Percentiles rank a stretch among this genome's conserved stretches.
These are phyloP conservation scores for Clonostachys chloroleuca DNA, from an alignment of 2,329 filamentous ascomycete genomes.

Conservation along the genomic window DNA sequence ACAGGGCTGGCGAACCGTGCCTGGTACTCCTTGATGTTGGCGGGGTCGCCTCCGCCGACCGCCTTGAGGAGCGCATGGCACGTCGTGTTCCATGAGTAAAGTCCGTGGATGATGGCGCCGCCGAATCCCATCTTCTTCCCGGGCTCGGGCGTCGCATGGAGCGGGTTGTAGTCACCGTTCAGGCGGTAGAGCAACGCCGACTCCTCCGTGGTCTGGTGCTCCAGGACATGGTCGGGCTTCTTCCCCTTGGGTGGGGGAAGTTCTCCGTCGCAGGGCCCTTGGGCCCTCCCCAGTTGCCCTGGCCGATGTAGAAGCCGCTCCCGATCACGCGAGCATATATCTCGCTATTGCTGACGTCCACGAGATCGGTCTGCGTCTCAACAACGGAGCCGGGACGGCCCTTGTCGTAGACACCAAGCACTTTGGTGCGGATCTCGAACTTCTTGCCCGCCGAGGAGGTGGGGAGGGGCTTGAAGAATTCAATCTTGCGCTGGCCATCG, in stretches of 20 bases:
- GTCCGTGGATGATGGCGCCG: constrained; percentile 82
- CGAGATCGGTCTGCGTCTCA: constrained; percentile 73
- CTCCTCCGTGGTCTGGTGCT: constrained; percentile 66
- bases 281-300: constrained; percentile 81
- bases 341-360: constrained; percentile 65
- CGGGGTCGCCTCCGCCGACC: constrained; percentile 72
- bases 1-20: constrained; percentile 84
- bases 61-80: constrained; percentile 68
- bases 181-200: constrained; percentile 76
- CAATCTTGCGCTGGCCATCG: constrained; percentile 78
- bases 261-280: constrained; percentile 79
- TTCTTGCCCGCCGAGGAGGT: constrained; percentile 63
- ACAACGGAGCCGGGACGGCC: constrained; percentile 78
- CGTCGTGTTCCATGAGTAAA: constrained; percentile 82
- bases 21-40: constrained; percentile 83
- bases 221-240: constrained; percentile 68
- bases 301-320: constrained; percentile 75
- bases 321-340: constrained; percentile 67
- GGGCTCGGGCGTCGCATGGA: constrained; percentile 82
- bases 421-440: constrained; percentile 74
- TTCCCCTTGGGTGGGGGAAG: constrained; percentile 70
- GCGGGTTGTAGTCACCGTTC: constrained; percentile 92
- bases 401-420: constrained; percentile 87
- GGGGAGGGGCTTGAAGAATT: constrained; percentile 73
- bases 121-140: constrained; percentile 89